Percentiles rank a stretch among this genome's conserved stretches.
Evolutionary conservation across 169 alveolate genomes (phyloP).

Genomic region (Pseudocohnilembus persalinus): DNA sequence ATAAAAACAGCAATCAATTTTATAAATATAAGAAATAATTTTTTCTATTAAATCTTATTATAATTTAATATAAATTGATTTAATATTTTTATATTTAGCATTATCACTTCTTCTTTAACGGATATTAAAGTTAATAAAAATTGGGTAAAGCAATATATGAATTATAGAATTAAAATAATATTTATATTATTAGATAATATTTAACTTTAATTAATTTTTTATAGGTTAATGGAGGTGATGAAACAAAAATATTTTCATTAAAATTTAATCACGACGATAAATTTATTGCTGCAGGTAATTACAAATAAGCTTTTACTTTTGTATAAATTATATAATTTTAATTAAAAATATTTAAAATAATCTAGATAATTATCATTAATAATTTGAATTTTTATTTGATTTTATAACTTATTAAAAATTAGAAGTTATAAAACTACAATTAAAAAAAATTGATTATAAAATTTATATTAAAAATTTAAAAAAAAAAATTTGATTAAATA

Average conservation of each 20-base stretch:
- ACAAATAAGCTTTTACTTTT: neutral
- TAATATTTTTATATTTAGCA: too few relatives aligned
- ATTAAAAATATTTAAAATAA: neutral
- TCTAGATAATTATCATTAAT: neutral
- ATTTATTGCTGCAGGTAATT: slow-evolving; percentile 35
- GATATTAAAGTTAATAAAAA: neutral
- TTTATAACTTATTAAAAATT: neutral
- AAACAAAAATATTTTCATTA: slow-evolving; percentile 36
- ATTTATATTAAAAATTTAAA: too few relatives aligned
- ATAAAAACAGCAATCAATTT: too few relatives aligned
- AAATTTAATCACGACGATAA: slow-evolving; percentile 40
- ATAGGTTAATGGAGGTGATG: slow-evolving; percentile 33
- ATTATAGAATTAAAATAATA: neutral
- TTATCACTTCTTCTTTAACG: too few relatives aligned
- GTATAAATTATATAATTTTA: neutral
- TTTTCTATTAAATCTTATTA: too few relatives aligned
- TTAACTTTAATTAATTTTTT: too few relatives aligned
- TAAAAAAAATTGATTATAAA: too few relatives aligned
- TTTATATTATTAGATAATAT: neutral
- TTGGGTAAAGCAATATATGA: neutral
- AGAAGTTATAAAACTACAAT: too few relatives aligned
- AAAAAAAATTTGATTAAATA: neutral
- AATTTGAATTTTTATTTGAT: neutral
- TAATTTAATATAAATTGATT: too few relatives aligned
- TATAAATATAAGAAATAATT: too few relatives aligned